Evolutionary conservation across 1,139 yeast genomes (phyloP).

Genomic region (Kluyveromyces marxianus): DNA sequence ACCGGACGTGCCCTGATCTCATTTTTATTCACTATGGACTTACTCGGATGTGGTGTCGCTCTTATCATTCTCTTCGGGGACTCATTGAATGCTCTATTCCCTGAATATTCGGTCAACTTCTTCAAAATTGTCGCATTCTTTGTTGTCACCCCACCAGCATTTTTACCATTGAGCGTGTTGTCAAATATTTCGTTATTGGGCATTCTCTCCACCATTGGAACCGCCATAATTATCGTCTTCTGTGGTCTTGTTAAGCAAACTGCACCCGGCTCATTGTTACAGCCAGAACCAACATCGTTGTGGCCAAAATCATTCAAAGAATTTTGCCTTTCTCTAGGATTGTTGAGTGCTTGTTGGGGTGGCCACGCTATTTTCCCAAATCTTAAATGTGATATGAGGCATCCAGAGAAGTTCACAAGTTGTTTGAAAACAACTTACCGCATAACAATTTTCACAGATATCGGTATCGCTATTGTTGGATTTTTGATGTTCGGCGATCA

Average conservation of each 20-base stretch:
- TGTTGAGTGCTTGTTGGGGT: slow-evolving; percentile 84
- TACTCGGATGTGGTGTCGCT: slow-evolving; percentile 72
- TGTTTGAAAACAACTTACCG: slow-evolving; percentile 51
- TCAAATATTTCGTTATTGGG: slow-evolving; percentile 72
- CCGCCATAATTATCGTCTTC: slow-evolving; percentile 48
- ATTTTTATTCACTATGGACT: slow-evolving; percentile 62
- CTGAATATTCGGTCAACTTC: slow-evolving; percentile 38
- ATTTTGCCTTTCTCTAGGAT: slow-evolving; percentile 59
- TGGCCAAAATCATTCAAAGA: slow-evolving; percentile 47
- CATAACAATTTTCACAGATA: slow-evolving; percentile 65
- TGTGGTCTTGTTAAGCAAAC: slow-evolving; percentile 53
- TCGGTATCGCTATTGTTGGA: slow-evolving; percentile 72
- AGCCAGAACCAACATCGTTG: slow-evolving; percentile 43
- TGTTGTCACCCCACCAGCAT: slow-evolving; percentile 52
- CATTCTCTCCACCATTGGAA: slow-evolving; percentile 57
- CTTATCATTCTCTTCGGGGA: slow-evolving; percentile 78
- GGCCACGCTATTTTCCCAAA: slow-evolving; percentile 86
- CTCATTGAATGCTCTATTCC: slow-evolving; percentile 62
- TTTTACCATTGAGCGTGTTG: slow-evolving; percentile 64
- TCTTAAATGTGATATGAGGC: slow-evolving; percentile 74
- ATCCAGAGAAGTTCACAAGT: slow-evolving; percentile 46
- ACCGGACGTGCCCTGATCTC: slow-evolving; percentile 61
- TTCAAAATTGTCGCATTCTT: slow-evolving; percentile 58
- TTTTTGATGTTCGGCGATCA: slow-evolving; percentile 77
- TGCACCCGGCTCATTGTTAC: slow-evolving; percentile 61